These are phyloP conservation scores for Nitzschia palea DNA, from an alignment of 108 stramenopile genomes.

Conservation along the genomic window DNA sequence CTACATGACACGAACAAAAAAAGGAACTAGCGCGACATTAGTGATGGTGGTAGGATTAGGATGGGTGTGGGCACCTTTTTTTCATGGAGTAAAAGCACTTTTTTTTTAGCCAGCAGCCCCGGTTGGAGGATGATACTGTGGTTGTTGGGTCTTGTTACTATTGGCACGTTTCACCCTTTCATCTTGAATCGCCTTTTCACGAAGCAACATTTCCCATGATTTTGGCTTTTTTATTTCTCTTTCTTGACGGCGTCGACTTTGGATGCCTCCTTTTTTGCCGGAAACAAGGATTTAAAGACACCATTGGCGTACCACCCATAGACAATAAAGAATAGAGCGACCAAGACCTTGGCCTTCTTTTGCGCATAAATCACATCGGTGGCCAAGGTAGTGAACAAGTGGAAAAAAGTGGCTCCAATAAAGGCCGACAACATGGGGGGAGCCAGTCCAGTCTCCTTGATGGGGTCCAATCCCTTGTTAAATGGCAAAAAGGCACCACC, in stretches of 20 bases:
- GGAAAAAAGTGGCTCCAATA: slow-evolving; percentile 70
- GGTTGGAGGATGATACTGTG: too few relatives aligned
- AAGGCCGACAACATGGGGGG: slow-evolving; percentile 80
- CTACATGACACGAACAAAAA: too few relatives aligned
- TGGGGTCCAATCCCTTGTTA: slow-evolving; percentile 86
- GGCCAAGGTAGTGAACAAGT: slow-evolving; percentile 71
- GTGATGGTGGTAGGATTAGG: too few relatives aligned
- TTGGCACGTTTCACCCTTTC: too few relatives aligned
- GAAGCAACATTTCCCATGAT: slow-evolving; percentile 9
- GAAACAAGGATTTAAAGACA: neutral
- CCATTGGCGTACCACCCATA: slow-evolving; percentile 43
- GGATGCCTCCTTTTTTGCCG: slow-evolving; percentile 1
- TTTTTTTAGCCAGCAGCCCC: too few relatives aligned
- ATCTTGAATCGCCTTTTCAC: slow-evolving; percentile 7
- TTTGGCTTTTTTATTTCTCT: neutral
- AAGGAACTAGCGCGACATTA: too few relatives aligned
- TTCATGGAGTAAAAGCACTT: too few relatives aligned
- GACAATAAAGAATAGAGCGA: slow-evolving; percentile 75
- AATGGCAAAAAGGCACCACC: slow-evolving; percentile 88
- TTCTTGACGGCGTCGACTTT: neutral
- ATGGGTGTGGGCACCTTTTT: too few relatives aligned
- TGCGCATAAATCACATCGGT: slow-evolving; percentile 61
- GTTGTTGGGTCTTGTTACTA: too few relatives aligned
- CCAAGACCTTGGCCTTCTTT: slow-evolving; percentile 68
- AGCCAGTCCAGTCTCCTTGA: slow-evolving; percentile 64